Percentiles rank a stretch among this genome's conserved stretches.
Evolutionary conservation across 805 yeast species (phyloP).

Genomic region (Debaryomyces tyrocola): DNA sequence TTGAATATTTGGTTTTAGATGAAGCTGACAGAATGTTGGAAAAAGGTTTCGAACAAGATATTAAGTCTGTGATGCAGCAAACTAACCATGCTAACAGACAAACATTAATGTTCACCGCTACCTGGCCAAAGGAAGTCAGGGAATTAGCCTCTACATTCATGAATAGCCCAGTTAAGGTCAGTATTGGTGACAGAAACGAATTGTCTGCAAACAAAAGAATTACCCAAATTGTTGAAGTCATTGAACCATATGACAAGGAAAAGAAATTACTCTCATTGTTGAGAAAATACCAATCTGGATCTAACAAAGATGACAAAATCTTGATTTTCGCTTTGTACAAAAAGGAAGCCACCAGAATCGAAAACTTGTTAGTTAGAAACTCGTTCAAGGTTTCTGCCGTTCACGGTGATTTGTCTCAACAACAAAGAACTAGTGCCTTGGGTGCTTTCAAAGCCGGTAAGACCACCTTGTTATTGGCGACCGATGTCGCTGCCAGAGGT

Average conservation of each 20-base stretch:
- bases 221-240: conserved; percentile 89
- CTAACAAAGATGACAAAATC: conserved; percentile 71
- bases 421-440: conserved; percentile 86
- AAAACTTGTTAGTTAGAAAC: conserved; percentile 65
- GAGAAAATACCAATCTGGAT: conserved; percentile 69
- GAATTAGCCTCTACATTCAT: conserved; percentile 85
- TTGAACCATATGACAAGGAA: conserved; percentile 76
- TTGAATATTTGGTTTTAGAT: conserved; percentile 83
- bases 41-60: conserved; percentile 97
- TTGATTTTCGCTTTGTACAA: conserved; percentile 92
- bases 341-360: conserved; percentile 93
- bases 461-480: conserved; percentile 78
- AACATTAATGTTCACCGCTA: conserved; percentile 98
- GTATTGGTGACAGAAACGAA: conserved; percentile 94
- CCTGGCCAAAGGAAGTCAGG: conserved; percentile 99
- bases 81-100: conserved; percentile 61
- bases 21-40: conserved; percentile 99
- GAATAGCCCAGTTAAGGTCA: conserved; percentile 82
- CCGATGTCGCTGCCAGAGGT: conserved; percentile 98
- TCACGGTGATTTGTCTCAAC: conserved; percentile 94
- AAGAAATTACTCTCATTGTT: conserved; percentile 69
- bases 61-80: conserved; percentile 72
- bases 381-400: conserved; percentile 87
- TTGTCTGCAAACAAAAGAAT: conserved; percentile 92
- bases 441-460: conserved; percentile 81